A percentile compares a stretch with the other conserved stretches of the same genome.
phyloP scores from a whole-genome alignment of 805 yeast genomes.

The Candida coquimbonensis region DNA sequence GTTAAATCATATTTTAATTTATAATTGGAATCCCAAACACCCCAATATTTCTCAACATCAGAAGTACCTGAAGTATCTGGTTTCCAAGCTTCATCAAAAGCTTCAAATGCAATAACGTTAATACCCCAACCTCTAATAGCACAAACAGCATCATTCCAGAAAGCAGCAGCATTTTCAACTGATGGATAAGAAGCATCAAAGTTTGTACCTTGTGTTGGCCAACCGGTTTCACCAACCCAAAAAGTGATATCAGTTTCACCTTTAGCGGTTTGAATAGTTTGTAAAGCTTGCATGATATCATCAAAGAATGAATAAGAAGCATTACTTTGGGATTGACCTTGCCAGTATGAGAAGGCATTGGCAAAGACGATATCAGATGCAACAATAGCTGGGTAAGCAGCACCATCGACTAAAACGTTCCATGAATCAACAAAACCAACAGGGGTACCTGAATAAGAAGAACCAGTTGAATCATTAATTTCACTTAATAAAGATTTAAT shows the following conservation, averaged over 20 bases:
- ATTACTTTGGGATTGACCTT: slow-evolving; percentile 81
- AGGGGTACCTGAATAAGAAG: slow-evolving; percentile 59
- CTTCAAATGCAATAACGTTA: slow-evolving; percentile 89
- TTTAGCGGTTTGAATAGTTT: slow-evolving; percentile 76
- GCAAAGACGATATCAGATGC: slow-evolving; percentile 85
- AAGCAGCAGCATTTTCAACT: slow-evolving; percentile 64
- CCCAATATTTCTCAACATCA: slow-evolving; percentile 93
- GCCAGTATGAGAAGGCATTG: slow-evolving; percentile 98
- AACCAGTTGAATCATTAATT: slow-evolving; percentile 75
- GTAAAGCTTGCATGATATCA: slow-evolving; percentile 96
- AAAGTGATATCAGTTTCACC: slow-evolving; percentile 81
- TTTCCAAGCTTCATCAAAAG: slow-evolving; percentile 95
- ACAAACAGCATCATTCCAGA: slow-evolving; percentile 87
- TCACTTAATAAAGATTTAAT: slow-evolving; percentile 52
- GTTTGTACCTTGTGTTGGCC: slow-evolving; percentile 85
- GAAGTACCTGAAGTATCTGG: slow-evolving; percentile 82
- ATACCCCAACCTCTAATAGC: slow-evolving; percentile 95
- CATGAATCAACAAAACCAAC: slow-evolving; percentile 97
- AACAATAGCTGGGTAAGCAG: slow-evolving; percentile 58
- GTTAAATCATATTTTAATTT: slow-evolving; percentile 38
- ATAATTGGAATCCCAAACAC: slow-evolving; percentile 60
- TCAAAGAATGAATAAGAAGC: slow-evolving; percentile 90
- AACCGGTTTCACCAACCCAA: slow-evolving; percentile 98
- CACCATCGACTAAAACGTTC: slow-evolving; percentile 84
- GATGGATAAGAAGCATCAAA: slow-evolving; percentile 64